Base-by-base conservation (phyloP, 2,329 filamentous ascomycete genomes). In the Cryphonectria parasitica region DNA sequence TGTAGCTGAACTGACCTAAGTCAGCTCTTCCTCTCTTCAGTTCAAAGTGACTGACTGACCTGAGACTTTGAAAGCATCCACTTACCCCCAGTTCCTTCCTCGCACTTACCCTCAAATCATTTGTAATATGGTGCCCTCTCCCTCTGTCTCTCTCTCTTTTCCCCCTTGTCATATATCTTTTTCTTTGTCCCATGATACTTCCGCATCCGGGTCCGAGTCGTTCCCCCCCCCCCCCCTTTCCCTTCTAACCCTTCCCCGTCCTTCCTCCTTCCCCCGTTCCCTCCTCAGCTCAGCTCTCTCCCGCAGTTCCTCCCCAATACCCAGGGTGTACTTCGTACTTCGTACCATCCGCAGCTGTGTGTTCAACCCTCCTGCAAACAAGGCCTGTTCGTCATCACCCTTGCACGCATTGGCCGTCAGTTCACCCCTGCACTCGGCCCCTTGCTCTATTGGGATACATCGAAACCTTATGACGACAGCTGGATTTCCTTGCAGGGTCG, bases 381-480 rank as follows among this genome's bases (percentile, higher is more conserved):
- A 58, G 13, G 54, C 54, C 25, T 19, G 54, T 17, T 58, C 54
- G 25, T 58, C 25, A 58, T 31, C 28, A 58, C 54, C 54, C 25
- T 31, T 31, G 15, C 54, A 25, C 28, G 54, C 54, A 58, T 31
- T 58, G 54, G 54, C 25, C 52, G 25, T 56, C 25, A 7, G 15
- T 6, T 31, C 13, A 58, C 54, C 54, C 54, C 54, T 58, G 54
- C 28, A 19, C 54, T 34, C 6, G 54, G 54, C 19, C 58, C 56
- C 25, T 34, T 60, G 31, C 56, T 28, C 31, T 60, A 28, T 39
- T 39, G 34, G 19, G 34, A 31, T 15, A 39, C 22, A 39, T 39
- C 34, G 31, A 61, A n/a, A 15, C 31, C 54, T 61, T 61, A 39
- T 61, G 58, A 61, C 58, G 58, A 61, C 58, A 61, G 58, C 11